Evolutionary conservation across 371 early-diverging fungal genomes (phyloP).

Genomic region (Mortierella sp.): DNA sequence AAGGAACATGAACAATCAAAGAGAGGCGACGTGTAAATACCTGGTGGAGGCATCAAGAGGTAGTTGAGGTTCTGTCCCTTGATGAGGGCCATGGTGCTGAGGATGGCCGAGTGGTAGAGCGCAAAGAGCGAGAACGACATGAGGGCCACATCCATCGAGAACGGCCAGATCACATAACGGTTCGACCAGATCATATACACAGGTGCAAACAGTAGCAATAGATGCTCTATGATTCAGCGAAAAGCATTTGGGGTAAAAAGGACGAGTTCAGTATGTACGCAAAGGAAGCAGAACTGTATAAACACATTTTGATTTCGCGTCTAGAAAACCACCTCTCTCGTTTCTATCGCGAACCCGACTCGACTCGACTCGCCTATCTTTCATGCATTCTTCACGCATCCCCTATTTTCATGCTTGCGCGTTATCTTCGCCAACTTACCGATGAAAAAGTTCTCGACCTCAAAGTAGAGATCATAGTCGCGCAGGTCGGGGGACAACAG

Average conservation of each 20-base stretch:
- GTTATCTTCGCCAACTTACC: constrained; percentile 56
- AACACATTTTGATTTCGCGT: neutral
- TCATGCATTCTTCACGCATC: no score
- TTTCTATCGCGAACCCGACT: no score
- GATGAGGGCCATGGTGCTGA: constrained; percentile 65
- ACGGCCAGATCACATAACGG: constrained; percentile 68
- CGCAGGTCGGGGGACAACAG: constrained; percentile 70
- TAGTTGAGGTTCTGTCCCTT: constrained; percentile 73
- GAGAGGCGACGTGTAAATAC: constrained; percentile 35
- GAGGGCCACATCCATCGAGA: constrained; percentile 63
- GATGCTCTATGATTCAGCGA: constrained; percentile 62
- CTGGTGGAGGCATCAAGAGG: constrained; percentile 69
- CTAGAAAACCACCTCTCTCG: neutral
- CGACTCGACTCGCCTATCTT: no score
- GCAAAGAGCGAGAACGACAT: constrained; percentile 70
- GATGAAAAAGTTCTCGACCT: constrained; percentile 72
- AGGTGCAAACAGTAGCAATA: constrained; percentile 65
- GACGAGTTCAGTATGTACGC: neutral
- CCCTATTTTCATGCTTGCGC: no score
- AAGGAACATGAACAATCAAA: neutral
- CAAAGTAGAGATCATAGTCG: constrained; percentile 65
- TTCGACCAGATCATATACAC: constrained; percentile 71
- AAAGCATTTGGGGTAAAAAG: neutral
- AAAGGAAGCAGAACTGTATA: neutral
- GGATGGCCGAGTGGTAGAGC: constrained; percentile 68